phyloP scores from a whole-genome alignment of 306 rosid genomes.

The Cicer cuneatum region DNA sequence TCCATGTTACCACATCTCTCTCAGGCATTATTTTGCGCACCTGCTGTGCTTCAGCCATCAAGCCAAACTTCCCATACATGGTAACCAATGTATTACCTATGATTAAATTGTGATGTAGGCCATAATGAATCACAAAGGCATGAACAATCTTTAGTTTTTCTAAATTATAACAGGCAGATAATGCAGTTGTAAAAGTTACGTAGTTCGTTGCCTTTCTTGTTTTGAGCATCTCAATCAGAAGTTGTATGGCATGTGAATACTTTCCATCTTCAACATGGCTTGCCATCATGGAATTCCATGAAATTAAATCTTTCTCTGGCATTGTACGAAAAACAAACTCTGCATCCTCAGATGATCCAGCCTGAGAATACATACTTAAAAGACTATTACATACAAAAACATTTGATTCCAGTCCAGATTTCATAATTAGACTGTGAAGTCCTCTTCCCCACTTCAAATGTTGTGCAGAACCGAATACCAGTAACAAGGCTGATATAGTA shows the following conservation, averaged over 20 bases:
- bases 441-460: conserved; percentile 83
- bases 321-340: conserved; percentile 69
- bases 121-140: conserved; percentile 60
- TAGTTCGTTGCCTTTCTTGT: conserved; percentile 53
- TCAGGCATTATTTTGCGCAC: conserved; percentile 61
- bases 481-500: conserved; percentile 67
- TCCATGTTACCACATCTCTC: conserved; percentile 89
- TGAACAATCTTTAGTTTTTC: conserved; percentile 67
- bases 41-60: conserved; percentile 58
- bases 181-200: conserved; percentile 73
- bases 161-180: conserved; percentile 72
- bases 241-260: conserved; percentile 51
- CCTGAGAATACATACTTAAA: conserved; percentile 79
- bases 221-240: conserved; percentile 66
- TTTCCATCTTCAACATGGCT: conserved; percentile 70
- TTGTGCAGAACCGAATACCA: conserved; percentile 62
- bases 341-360: conserved; percentile 66
- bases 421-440: conserved; percentile 68
- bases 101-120: conserved; percentile 62
- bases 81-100: conserved; percentile 77
- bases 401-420: conserved; percentile 72
- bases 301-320: conserved; percentile 78
- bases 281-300: conserved; percentile 94
- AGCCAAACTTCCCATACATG: conserved; percentile 77
- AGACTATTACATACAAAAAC: conserved; percentile 77